Conservation (phyloP, 352 stramenopile genomes). For the Phytophthora kernoviae region DNA sequence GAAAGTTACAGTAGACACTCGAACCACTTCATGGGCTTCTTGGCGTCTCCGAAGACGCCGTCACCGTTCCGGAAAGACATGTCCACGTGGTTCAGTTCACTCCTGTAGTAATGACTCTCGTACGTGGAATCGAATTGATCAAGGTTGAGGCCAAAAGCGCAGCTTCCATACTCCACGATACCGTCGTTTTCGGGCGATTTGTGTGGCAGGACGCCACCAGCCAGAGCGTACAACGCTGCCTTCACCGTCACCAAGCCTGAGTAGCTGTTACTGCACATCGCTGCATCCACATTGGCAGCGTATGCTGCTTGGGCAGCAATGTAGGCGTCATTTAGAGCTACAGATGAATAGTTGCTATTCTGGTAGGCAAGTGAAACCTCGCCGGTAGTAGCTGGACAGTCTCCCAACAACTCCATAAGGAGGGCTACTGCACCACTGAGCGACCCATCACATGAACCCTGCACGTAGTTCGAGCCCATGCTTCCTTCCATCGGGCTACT, state of each 20-base stretch:
- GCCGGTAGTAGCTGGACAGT: conserved; percentile 45
- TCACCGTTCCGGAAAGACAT: conserved; percentile 65
- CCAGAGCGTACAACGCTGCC: conserved; percentile 31
- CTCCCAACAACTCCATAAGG: conserved; percentile 40
- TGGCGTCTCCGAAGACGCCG: conserved; percentile 43
- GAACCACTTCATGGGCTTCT: conserved; percentile 77
- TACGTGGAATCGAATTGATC: conserved; percentile 43
- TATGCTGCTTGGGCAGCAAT: conserved; percentile 32
- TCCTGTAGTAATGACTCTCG: conserved; percentile 44
- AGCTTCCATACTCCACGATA: conserved; percentile 59
- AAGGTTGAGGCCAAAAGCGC: conserved; percentile 31
- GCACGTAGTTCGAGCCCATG: conserved; percentile 55
- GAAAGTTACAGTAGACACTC: conserved; percentile 55
- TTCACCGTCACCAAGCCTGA: conserved; percentile 38
- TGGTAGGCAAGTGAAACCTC: conserved; percentile 41
- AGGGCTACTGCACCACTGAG: conserved; percentile 22
- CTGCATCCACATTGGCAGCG: conserved; percentile 24
- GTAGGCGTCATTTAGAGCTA: conserved; percentile 27
- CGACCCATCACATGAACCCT: conserved; percentile 38
- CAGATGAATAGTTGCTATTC: conserved; percentile 23
- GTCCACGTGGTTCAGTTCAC: conserved; percentile 64
- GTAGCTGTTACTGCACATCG: conserved; percentile 44
- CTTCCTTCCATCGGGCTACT: conserved; percentile 48
- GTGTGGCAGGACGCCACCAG: conserved; percentile 36
- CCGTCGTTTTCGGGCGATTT: conserved; percentile 46